A percentile compares a stretch with the other conserved stretches of the same genome.
These are phyloP conservation scores for Aciculosporium take DNA, from an alignment of 2,329 filamentous ascomycete species.

Conservation along the genomic window DNA sequence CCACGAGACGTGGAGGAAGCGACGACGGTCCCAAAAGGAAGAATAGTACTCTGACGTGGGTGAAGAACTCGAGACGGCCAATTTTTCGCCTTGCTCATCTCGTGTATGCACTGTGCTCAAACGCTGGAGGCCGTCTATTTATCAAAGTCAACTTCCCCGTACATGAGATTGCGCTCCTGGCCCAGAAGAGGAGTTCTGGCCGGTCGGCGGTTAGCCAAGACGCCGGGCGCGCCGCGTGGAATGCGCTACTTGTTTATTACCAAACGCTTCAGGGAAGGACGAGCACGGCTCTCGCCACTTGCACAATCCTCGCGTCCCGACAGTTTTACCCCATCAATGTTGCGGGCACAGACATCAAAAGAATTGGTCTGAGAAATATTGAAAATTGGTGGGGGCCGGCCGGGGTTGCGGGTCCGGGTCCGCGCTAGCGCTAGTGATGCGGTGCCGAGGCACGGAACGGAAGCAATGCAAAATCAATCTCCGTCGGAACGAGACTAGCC, in stretches of 20 bases:
- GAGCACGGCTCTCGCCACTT: background rate
- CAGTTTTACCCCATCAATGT: too few species aligned
- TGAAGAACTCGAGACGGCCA: too few species aligned
- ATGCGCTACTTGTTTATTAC: background rate
- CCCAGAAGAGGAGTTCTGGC: background rate
- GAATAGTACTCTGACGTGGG: too few species aligned
- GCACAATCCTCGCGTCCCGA: background rate
- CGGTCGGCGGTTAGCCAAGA: background rate
- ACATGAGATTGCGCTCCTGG: too few species aligned
- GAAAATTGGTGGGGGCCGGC: background rate
- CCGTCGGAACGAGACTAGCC: background rate
- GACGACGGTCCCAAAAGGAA: background rate
- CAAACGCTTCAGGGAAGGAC: background rate
- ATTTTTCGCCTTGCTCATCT: too few species aligned
- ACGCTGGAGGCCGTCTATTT: too few species aligned
- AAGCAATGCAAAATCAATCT: background rate
- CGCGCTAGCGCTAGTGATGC: background rate
- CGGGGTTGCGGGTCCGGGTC: background rate
- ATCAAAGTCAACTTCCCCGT: too few species aligned
- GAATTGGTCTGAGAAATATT: background rate
- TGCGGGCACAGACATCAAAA: background rate
- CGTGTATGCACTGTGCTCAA: too few species aligned
- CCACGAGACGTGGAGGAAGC: background rate
- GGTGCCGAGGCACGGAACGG: conserved; percentile 5
- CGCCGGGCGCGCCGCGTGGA: background rate